phyloP scores from a whole-genome alignment of 2,329 filamentous ascomycete species.

The Pseudocercospora fijiensis region DNA sequence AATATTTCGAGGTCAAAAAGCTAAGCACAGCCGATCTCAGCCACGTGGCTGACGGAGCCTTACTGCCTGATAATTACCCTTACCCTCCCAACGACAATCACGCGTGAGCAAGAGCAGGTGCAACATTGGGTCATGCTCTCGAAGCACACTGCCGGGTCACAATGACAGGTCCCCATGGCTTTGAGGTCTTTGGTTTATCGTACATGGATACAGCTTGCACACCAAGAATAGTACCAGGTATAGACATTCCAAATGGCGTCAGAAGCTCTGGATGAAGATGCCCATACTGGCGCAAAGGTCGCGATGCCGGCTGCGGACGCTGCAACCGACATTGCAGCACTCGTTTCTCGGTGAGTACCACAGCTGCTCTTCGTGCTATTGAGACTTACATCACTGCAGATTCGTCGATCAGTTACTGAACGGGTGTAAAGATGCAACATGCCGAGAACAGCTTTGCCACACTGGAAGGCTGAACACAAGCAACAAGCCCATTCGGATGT shows the following conservation, averaged over 20 bases:
- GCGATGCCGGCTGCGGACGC: neutral
- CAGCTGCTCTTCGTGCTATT: neutral
- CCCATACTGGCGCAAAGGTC: neutral
- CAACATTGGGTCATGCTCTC: neutral
- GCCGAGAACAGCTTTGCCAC: conserved; percentile 72
- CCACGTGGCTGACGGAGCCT: neutral
- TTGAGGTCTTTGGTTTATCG: neutral
- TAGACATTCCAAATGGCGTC: neutral
- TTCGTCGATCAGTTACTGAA: conserved; percentile 69
- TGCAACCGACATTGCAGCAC: neutral
- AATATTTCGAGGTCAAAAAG: neutral
- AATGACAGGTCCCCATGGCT: neutral
- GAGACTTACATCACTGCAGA: conserved; percentile 3
- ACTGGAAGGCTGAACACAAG: conserved; percentile 66
- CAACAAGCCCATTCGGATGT: conserved; percentile 68
- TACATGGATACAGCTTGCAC: neutral
- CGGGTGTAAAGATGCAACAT: conserved; percentile 68
- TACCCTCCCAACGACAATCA: neutral
- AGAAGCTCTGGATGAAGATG: neutral
- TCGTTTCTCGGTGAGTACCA: neutral
- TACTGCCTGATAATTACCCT: neutral
- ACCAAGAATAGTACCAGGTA: neutral
- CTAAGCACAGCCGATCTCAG: neutral
- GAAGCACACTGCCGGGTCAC: neutral
- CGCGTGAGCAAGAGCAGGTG: neutral